A percentile compares a stretch with the other conserved stretches of the same genome.
Conservation (phyloP, 2,329 filamentous ascomycete genomes). For the Fusarium poae region DNA sequence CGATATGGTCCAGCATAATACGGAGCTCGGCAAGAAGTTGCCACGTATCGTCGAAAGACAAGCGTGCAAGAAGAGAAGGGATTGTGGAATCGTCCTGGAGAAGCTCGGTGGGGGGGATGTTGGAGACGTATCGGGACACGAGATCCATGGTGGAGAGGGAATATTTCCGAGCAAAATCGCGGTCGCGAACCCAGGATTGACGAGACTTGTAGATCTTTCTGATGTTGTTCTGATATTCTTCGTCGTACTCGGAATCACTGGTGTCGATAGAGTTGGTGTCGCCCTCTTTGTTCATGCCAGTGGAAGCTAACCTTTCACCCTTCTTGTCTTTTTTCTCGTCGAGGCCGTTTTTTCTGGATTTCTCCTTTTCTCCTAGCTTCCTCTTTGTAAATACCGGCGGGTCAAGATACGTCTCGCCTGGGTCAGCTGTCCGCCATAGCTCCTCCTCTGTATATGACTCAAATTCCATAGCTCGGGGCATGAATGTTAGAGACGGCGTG, state of each 20-base stretch:
- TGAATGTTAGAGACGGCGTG: slow-evolving; percentile 46
- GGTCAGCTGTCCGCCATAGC: slow-evolving; percentile 44
- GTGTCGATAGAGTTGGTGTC: slow-evolving; percentile 11
- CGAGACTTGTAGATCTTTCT: slow-evolving; percentile 23
- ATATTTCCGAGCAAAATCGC: slow-evolving; percentile 50
- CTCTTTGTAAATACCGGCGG: slow-evolving; percentile 32
- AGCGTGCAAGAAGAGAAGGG: slow-evolving; percentile 24
- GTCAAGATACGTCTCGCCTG: slow-evolving; percentile 48
- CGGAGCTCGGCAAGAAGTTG: slow-evolving; percentile 47
- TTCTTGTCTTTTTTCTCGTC: slow-evolving; percentile 12
- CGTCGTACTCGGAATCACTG: slow-evolving; percentile 25
- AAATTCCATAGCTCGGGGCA: slow-evolving; percentile 49
- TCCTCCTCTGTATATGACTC: slow-evolving; percentile 50
- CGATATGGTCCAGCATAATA: slow-evolving; percentile 44
- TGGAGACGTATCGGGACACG: slow-evolving; percentile 41
- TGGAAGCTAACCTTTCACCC: neutral
- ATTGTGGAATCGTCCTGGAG: slow-evolving; percentile 28
- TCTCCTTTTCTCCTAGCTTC: slow-evolving; percentile 24
- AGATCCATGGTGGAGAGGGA: slow-evolving; percentile 43
- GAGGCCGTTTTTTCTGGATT: slow-evolving; percentile 11
- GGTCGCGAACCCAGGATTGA: slow-evolving; percentile 37
- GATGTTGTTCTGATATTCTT: slow-evolving; percentile 4
- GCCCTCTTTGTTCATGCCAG: slow-evolving; percentile 22
- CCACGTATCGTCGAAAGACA: slow-evolving; percentile 48
- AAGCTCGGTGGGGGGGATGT: slow-evolving; percentile 21